Percentiles rank a stretch among this genome's conserved stretches.
phyloP scores from a whole-genome alignment of 129 eudicot genomes.

The Ambrosia artemisiifolia region DNA sequence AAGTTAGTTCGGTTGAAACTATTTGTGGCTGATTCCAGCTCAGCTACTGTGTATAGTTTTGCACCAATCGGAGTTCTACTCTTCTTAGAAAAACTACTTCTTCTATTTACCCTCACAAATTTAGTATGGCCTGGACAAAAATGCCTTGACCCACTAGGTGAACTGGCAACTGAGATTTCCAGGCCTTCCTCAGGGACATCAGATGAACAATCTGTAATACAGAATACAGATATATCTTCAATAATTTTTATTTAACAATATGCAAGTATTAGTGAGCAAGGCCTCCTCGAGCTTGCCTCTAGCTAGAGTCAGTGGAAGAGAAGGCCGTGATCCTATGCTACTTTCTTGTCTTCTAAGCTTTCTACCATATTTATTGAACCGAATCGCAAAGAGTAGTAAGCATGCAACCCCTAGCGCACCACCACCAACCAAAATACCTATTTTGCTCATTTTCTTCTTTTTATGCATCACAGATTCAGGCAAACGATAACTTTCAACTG shows the following conservation, averaged over 20 bases:
- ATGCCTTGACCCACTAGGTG: conserved; percentile 53
- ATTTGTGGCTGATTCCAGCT: conserved; percentile 69
- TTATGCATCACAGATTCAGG: conserved; percentile 26
- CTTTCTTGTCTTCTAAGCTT: conserved; percentile 31
- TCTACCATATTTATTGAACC: conserved; percentile 22
- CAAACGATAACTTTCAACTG: conserved; percentile 54
- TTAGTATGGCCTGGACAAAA: conserved; percentile 48
- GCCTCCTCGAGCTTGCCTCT: conserved; percentile 43
- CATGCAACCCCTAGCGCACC: conserved; percentile 39
- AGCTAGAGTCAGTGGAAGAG: conserved; percentile 49
- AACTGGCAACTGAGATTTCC: conserved; percentile 30
- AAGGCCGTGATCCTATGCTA: conserved; percentile 36
- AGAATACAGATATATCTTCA: neutral
- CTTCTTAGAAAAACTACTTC: conserved; percentile 64
- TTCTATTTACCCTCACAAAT: conserved; percentile 41
- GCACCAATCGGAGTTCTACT: conserved; percentile 55
- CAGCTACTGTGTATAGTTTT: conserved; percentile 58
- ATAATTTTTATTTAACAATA: neutral
- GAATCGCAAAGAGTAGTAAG: conserved; percentile 43
- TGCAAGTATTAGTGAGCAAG: neutral
- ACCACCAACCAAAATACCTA: conserved; percentile 42
- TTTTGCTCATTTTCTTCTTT: conserved; percentile 38
- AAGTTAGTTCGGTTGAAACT: conserved; percentile 57
- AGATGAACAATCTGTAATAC: conserved; percentile 37
- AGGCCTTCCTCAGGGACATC: conserved; percentile 43